Evolutionary conservation across 345 rosid genomes (phyloP).

Genomic region (Moricandia arvensis): DNA sequence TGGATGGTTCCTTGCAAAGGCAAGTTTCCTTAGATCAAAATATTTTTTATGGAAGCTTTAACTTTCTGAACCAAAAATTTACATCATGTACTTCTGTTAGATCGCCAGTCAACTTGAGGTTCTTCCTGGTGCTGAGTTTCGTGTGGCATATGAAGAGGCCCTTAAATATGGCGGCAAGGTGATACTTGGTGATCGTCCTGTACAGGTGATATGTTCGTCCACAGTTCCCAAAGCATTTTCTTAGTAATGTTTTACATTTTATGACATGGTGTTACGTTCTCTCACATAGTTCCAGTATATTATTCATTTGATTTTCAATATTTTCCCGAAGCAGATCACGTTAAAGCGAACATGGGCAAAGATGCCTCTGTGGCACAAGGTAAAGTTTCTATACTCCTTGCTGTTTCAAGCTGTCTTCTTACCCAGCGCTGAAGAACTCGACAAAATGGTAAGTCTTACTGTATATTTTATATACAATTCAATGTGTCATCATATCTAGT

Average conservation of each 20-base stretch:
- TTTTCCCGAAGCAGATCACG: constrained; percentile 62
- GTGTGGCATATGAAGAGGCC: constrained; percentile 96
- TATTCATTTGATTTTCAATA: constrained; percentile 18
- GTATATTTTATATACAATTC: not conserved
- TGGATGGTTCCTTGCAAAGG: constrained; percentile 99
- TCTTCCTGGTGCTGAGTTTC: constrained; percentile 95
- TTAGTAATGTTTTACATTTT: not conserved
- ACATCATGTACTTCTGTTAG: constrained; percentile 41
- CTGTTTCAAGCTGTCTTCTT: constrained; percentile 89
- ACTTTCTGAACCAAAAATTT: constrained; percentile 11
- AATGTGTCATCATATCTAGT: not conserved
- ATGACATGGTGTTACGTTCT: constrained; percentile 3
- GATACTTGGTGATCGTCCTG: constrained; percentile 98
- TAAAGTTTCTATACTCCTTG: constrained; percentile 64
- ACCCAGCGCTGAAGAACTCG: constrained; percentile 82
- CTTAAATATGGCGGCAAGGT: constrained; percentile 83
- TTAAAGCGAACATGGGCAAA: constrained; percentile 80
- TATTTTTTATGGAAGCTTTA: not conserved
- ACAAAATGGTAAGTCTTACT: constrained; percentile 66
- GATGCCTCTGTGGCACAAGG: constrained; percentile 96
- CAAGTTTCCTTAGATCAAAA: constrained; percentile 19
- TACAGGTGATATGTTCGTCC: constrained; percentile 52
- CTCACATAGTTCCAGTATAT: not conserved
- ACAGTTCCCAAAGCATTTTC: constrained; percentile 3
- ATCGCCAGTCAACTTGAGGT: constrained; percentile 90